Conservation (phyloP, 805 yeast species). For the Cyberlindnera xishuangbannaensis region DNA sequence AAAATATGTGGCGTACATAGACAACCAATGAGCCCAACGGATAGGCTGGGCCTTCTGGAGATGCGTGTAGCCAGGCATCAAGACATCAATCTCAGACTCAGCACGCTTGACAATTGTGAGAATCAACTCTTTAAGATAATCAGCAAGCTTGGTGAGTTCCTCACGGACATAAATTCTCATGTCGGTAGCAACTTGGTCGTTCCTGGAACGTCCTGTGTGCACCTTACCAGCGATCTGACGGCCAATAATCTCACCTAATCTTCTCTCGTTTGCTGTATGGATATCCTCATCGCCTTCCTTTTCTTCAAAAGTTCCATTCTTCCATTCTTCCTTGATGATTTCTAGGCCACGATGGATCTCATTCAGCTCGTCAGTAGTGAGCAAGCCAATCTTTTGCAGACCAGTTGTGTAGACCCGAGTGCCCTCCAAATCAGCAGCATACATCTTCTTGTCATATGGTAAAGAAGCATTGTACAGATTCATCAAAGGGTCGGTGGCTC, state of each 20-base stretch:
- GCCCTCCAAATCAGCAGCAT: constrained; percentile 88
- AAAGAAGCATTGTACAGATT: constrained; percentile 93
- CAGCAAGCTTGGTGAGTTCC: constrained; percentile 51
- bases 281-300: constrained; percentile 94
- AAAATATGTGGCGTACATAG: constrained; percentile 91
- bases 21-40: constrained; percentile 97
- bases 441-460: constrained; percentile 95
- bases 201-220: constrained; percentile 98
- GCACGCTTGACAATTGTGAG: constrained; percentile 69
- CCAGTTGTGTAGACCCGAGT: constrained; percentile 92
- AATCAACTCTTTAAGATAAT: constrained; percentile 56
- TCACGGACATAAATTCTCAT: constrained; percentile 92
- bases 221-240: constrained; percentile 93
- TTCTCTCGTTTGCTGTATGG: constrained; percentile 97
- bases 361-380: constrained; percentile 64
- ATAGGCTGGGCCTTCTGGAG: constrained; percentile 98
- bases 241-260: constrained; percentile 95
- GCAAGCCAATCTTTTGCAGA: constrained; percentile 66
- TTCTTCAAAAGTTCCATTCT: constrained; percentile 55
- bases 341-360: constrained; percentile 84
- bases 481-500: constrained; percentile 96
- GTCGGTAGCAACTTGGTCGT: constrained; percentile 99
- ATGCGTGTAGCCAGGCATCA: constrained; percentile 99
- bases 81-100: constrained; percentile 74
- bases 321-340: constrained; percentile 77